Base-by-base conservation (phyloP, 148 eudicot genomes). In the Heliosperma pusillum region DNA sequence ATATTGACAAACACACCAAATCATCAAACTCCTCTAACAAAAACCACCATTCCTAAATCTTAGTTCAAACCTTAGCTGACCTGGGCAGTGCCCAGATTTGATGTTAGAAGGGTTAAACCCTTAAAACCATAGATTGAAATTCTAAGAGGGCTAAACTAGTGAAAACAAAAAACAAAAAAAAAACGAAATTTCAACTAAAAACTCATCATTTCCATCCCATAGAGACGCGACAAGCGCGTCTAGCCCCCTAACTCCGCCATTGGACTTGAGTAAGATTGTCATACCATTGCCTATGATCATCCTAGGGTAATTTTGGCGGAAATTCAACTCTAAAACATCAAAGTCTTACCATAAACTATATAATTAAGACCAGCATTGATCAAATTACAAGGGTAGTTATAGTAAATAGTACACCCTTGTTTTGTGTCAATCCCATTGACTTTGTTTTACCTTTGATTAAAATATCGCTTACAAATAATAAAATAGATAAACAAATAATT, bases 1-100 rank as follows among this genome's bases (percentile, higher is more conserved):
- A 80, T 78, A 30, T 58, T 81, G 74, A 66, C 69, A 66, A 33
- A 33, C 0, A 58, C 16, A 69, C 33, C 17, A 22, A 62, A 76
- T 26, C 21, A 65, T 56, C 21, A 36, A 73, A 53, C 16, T 22
- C 15, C 61, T 45, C 59, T 29, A 33, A 13, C n/a, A n/a, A 58
- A 59, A 42, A n/a, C 13, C 13, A 20, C 6, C 55, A 50, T 50
- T 11, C 55, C 55, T 11, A 50, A 50, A 50, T 50, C 5, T 17
- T 50, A 12, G 20, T 7, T 21, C 64, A 22, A 10, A 24, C 64
- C 22, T 24, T 7, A 59, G 2, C 5, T 25, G 13, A 22, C 29
- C 3, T 10, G 64, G 26, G 64, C 13, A 47, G 53, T 47, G 13
- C 53, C 10, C 11, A 10, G 9, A 36, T 36, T 36, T 36, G 10